Conservation (phyloP, 1,284 basidiomycete genomes). For the Omphalotus olearius region DNA sequence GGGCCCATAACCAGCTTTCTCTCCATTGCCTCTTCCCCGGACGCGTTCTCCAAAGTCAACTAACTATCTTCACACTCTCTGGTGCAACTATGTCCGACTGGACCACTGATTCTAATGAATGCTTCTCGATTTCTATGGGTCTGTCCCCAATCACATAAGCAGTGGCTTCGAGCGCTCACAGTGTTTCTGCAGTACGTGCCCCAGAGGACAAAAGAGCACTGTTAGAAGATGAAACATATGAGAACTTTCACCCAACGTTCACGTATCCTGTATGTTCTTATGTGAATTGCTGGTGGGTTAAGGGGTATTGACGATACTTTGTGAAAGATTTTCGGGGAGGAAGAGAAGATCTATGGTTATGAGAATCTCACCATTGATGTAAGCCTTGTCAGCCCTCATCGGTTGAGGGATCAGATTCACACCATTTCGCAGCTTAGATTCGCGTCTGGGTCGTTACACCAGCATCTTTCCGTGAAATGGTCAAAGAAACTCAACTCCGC, state of each 20-base stretch:
- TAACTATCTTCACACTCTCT: background rate
- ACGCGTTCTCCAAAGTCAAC: background rate
- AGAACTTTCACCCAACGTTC: constrained; percentile 77
- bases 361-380: constrained; percentile 80
- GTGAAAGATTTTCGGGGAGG: constrained; percentile 84
- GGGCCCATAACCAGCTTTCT: background rate
- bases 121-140: constrained; percentile 72
- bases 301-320: background rate
- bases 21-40: background rate
- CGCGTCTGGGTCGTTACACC: constrained; percentile 81
- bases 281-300: background rate
- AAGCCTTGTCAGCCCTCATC: constrained; percentile 24
- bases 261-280: constrained; percentile 73
- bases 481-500: constrained; percentile 64
- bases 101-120: constrained; percentile 79
- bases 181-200: constrained; percentile 49
- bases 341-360: constrained; percentile 97
- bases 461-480: constrained; percentile 71
- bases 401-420: constrained; percentile 1
- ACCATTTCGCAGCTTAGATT: constrained; percentile 58
- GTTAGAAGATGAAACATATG: constrained; percentile 54
- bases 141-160: constrained; percentile 13
- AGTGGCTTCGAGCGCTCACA: background rate
- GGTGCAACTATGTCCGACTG: constrained; percentile 44
- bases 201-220: constrained; percentile 58